These are phyloP conservation scores for Sclerospora graminicola DNA, from an alignment of 352 stramenopile genomes.

Conservation along the genomic window DNA sequence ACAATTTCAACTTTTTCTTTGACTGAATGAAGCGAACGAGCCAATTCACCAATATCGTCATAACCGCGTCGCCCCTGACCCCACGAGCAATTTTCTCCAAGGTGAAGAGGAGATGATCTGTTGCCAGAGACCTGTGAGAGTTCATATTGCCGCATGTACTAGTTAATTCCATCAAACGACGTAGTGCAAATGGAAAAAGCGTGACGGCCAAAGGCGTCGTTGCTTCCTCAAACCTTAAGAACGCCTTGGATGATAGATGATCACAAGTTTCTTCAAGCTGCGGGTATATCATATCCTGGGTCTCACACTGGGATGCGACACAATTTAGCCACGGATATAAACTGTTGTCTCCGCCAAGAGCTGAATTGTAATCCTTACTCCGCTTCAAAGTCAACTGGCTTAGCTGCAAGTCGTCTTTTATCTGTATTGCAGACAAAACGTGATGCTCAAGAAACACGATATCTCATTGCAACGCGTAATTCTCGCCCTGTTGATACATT, in stretches of 20 bases:
- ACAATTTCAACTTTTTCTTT: slow-evolving; percentile 37
- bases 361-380: neutral
- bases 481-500: slow-evolving; percentile 48
- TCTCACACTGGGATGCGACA: slow-evolving; percentile 18
- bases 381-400: slow-evolving; percentile 11
- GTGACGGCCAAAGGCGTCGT: slow-evolving; percentile 19
- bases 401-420: slow-evolving; percentile 20
- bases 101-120: slow-evolving; percentile 43
- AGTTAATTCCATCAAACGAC: slow-evolving; percentile 36
- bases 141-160: slow-evolving; percentile 13
- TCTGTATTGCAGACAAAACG: slow-evolving; percentile 17
- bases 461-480: slow-evolving; percentile 42
- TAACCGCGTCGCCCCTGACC: slow-evolving; percentile 1
- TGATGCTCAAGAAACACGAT: slow-evolving; percentile 60
- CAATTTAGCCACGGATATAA: slow-evolving; percentile 17
- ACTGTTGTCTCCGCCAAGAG: neutral
- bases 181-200: slow-evolving; percentile 47
- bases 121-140: slow-evolving; percentile 18
- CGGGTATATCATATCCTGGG: slow-evolving; percentile 9
- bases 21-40: slow-evolving; percentile 45
- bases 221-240: slow-evolving; percentile 22
- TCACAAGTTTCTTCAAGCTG: slow-evolving; percentile 29
- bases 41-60: slow-evolving; percentile 19
- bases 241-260: slow-evolving; percentile 38
- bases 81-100: slow-evolving; percentile 45